phyloP scores from a whole-genome alignment of 129 eudicot species.

The Pittosporum tobira region DNA sequence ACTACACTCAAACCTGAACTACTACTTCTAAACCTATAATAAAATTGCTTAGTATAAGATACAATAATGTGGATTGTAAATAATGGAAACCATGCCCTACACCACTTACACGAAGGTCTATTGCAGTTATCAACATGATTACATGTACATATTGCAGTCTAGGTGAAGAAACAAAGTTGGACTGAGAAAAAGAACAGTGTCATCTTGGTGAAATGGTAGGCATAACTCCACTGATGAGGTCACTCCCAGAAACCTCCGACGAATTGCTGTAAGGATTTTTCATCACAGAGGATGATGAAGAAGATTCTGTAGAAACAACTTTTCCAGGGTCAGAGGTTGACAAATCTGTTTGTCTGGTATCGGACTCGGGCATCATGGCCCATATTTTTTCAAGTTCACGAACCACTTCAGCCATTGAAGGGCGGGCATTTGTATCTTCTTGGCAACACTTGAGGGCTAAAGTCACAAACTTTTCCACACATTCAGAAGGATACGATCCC shows the following conservation, averaged over 20 bases:
- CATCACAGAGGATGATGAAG: conserved; percentile 39
- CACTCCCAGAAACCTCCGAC: conserved; percentile 68
- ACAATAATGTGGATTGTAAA: too few relatives aligned
- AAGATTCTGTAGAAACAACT: conserved; percentile 18
- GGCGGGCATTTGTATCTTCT: conserved; percentile 70
- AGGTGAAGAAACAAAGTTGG: background rate
- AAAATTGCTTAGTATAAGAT: too few relatives aligned
- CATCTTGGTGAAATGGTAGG: conserved; percentile 72
- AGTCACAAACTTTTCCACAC: conserved; percentile 61
- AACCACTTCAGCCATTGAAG: conserved; percentile 77
- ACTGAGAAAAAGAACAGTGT: background rate
- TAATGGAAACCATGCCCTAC: too few relatives aligned
- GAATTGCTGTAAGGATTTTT: conserved; percentile 47
- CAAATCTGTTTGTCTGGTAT: conserved; percentile 23
- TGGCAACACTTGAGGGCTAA: conserved; percentile 79
- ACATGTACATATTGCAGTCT: background rate
- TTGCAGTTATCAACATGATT: background rate
- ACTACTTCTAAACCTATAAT: too few relatives aligned
- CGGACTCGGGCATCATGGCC: conserved; percentile 62
- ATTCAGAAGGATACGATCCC: conserved; percentile 88
- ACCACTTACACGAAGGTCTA: background rate
- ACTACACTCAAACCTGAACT: too few relatives aligned
- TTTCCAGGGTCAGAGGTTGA: conserved; percentile 14
- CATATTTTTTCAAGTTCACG: conserved; percentile 72
- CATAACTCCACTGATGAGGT: conserved; percentile 74